phyloP scores from a whole-genome alignment of 352 stramenopile species.

The Phytophthora pini region DNA sequence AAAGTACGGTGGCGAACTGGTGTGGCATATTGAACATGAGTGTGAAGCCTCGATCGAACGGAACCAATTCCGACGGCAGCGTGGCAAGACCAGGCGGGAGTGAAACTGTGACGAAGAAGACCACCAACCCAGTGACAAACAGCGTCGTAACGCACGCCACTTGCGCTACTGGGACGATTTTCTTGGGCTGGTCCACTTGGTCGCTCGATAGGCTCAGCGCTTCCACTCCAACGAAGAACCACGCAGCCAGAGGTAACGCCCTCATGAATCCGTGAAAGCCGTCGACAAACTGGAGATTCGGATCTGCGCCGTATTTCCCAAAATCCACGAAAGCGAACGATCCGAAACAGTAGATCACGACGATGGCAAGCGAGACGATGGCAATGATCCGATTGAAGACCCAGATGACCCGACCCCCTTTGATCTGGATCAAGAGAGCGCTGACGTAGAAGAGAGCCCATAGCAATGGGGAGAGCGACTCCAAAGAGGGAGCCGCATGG shows the following conservation, averaged over 20 bases:
- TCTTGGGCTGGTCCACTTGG: constrained; percentile 47
- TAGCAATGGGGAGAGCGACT: constrained; percentile 24
- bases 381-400: constrained; percentile 45
- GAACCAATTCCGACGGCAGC: constrained; percentile 32
- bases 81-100: constrained; percentile 34
- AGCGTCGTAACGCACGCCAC: constrained; percentile 46
- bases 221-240: constrained; percentile 63
- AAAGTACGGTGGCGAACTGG: constrained; percentile 36
- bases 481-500: constrained; percentile 12
- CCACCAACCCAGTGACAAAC: constrained; percentile 34
- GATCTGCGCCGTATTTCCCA: constrained; percentile 12
- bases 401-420: constrained; percentile 45
- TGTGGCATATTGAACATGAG: constrained; percentile 34
- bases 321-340: constrained; percentile 38
- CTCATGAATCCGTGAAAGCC: constrained; percentile 41
- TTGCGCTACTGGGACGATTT: constrained; percentile 46
- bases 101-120: constrained; percentile 45
- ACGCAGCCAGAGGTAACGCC: constrained; percentile 37
- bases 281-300: constrained; percentile 23
- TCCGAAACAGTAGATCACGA: constrained; percentile 47
- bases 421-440: constrained; percentile 38
- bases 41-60: constrained; percentile 43
- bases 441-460: constrained; percentile 41
- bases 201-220: constrained; percentile 38
- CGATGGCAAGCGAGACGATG: constrained; percentile 32